Percentiles rank a stretch among this genome's conserved stretches.
Conservation (phyloP, 148 eudicot species). For the Vaccinium myrtillus region DNA sequence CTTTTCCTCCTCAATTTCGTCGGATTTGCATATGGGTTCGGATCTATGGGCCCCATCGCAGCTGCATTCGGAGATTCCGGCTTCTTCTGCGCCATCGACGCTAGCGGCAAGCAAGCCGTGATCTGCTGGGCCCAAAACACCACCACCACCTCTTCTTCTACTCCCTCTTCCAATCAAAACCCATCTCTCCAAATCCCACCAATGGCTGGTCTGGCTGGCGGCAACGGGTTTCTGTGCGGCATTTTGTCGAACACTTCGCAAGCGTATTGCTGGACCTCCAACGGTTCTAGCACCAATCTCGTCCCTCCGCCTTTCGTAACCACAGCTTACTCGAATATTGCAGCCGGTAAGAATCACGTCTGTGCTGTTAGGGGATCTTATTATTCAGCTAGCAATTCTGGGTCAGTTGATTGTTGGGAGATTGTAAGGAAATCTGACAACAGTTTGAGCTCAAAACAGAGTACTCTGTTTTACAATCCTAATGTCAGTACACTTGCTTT, state of each 20-base stretch:
- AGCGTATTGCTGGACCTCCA: constrained; percentile 63
- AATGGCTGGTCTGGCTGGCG: constrained; percentile 74
- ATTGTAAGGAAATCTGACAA: constrained; percentile 29
- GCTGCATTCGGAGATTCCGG: constrained; percentile 59
- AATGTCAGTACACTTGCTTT: constrained; percentile 32
- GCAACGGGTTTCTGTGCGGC: constrained; percentile 74
- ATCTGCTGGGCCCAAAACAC: constrained; percentile 71
- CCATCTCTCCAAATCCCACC: constrained; percentile 40
- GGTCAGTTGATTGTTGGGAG: constrained; percentile 89
- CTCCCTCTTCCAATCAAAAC: constrained; percentile 18
- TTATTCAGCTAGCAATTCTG: constrained; percentile 41
- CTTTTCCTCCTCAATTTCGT: constrained; percentile 18
- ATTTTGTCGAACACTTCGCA: constrained; percentile 66
- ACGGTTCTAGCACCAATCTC: constrained; percentile 49
- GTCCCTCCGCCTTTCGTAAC: constrained; percentile 42
- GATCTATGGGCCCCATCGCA: constrained; percentile 86
- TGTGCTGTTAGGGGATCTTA: constrained; percentile 79
- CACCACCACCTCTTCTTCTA: constrained; percentile 8
- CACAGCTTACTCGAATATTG: constrained; percentile 56
- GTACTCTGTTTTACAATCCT: constrained; percentile 56
- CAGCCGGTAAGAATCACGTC: constrained; percentile 77
- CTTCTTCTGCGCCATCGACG: constrained; percentile 93
- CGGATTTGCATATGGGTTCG: constrained; percentile 53
- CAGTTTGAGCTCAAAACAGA: constrained; percentile 47
- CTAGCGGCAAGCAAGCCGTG: constrained; percentile 77